Conservation (phyloP, 257 asterid genomes). For the Parsonsia alboflavescens region DNA sequence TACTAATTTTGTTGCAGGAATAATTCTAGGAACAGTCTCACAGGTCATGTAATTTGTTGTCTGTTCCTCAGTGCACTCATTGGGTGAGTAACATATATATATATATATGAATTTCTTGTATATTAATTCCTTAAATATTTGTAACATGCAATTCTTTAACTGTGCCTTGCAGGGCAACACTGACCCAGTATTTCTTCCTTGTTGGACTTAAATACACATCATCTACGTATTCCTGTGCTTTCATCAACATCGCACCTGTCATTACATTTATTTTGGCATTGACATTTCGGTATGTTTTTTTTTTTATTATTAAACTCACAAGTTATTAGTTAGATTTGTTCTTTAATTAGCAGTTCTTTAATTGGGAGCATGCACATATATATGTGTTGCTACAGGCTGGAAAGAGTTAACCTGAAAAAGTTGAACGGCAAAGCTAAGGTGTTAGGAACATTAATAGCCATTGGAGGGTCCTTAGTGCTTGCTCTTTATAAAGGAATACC, state of each 20-base stretch:
- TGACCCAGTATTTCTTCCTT: conserved; percentile 54
- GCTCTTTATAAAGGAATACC: conserved; percentile 55
- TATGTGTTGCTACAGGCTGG: conserved; percentile 48
- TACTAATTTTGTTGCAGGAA: conserved; percentile 27
- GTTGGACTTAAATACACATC: conserved; percentile 71
- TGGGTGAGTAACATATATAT: conserved; percentile 40
- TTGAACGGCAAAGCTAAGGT: conserved; percentile 59
- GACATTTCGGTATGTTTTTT: conserved; percentile 44
- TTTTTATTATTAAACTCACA: too few relatives aligned
- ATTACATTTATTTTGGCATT: conserved; percentile 58
- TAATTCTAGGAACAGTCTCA: conserved; percentile 46
- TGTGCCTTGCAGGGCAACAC: conserved; percentile 51
- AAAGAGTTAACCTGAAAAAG: conserved; percentile 43
- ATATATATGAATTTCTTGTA: too few relatives aligned
- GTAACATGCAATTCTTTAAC: neutral
- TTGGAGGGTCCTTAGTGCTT: conserved; percentile 50
- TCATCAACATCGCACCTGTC: conserved; percentile 66
- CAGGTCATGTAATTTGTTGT: conserved; percentile 35
- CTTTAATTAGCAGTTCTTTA: neutral
- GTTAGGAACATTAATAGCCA: conserved; percentile 45
- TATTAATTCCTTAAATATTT: too few relatives aligned
- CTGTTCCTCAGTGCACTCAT: conserved; percentile 55
- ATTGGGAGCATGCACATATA: too few relatives aligned
- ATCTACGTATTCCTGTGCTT: conserved; percentile 68
- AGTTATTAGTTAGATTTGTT: neutral